Conservation (phyloP, 2,329 filamentous ascomycete species). For the Botrytis aclada region DNA sequence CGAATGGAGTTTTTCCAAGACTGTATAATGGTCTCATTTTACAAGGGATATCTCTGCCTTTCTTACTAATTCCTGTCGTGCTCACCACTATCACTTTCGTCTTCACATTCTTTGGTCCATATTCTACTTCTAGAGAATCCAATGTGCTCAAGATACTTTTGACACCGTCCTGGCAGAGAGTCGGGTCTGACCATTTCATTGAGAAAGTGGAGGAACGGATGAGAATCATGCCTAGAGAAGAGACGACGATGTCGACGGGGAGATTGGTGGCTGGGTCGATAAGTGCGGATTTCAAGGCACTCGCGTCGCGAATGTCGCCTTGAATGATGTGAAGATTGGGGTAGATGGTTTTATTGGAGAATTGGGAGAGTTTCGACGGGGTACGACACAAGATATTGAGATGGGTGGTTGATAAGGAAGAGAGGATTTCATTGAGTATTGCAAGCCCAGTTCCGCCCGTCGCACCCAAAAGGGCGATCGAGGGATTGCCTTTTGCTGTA, state of each 20-base stretch:
- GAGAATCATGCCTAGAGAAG: background rate
- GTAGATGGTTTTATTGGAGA: background rate
- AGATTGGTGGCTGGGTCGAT: background rate
- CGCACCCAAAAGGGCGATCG: conserved; percentile 13
- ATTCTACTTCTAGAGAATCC: background rate
- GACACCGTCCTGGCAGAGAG: background rate
- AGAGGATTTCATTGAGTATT: conserved; percentile 7
- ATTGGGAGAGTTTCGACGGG: conserved; percentile 1
- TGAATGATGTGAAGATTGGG: background rate
- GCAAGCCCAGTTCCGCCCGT: conserved; percentile 9
- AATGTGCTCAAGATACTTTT: background rate
- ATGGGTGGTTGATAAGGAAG: background rate
- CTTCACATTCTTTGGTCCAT: background rate
- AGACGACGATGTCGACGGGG: background rate
- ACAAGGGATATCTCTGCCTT: background rate
- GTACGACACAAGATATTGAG: conserved; percentile 7
- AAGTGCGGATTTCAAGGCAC: background rate
- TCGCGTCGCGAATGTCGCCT: background rate
- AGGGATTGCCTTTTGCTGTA: background rate
- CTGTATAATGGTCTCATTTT: background rate
- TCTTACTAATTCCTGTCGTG: background rate
- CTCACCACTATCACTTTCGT: background rate
- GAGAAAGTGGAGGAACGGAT: background rate
- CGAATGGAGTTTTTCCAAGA: background rate
- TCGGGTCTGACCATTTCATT: background rate